A percentile compares a stretch with the other conserved stretches of the same genome.
Conservation (phyloP, 768 basidiomycete genomes). For the Suillus alpinus region DNA sequence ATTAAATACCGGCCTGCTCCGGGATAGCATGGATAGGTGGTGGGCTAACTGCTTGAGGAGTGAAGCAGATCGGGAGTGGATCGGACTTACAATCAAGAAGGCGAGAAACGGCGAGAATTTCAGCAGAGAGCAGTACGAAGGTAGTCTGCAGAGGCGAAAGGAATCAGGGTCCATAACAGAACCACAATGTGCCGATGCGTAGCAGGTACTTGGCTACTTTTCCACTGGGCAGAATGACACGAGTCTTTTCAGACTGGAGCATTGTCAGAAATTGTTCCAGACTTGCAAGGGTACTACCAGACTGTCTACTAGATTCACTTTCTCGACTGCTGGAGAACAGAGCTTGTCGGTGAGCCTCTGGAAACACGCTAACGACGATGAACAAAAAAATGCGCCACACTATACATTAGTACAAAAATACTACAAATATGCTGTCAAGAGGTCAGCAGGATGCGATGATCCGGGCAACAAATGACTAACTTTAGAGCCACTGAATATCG, state of each 20-base stretch:
- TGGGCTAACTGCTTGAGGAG: slow-evolving; percentile 74
- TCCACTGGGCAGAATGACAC: background rate
- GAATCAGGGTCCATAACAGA: slow-evolving; percentile 34
- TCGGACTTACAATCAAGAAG: slow-evolving; percentile 46
- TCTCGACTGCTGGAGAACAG: background rate
- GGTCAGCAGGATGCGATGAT: background rate
- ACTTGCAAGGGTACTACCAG: background rate
- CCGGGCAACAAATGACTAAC: background rate
- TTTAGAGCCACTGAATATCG: background rate
- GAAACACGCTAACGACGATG: background rate
- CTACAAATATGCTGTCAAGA: slow-evolving; percentile 1
- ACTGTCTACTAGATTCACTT: background rate
- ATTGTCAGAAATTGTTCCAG: background rate
- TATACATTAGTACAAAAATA: slow-evolving; percentile 3
- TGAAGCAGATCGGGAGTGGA: slow-evolving; percentile 54
- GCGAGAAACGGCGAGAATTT: slow-evolving; percentile 50
- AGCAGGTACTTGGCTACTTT: background rate
- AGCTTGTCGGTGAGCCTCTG: background rate
- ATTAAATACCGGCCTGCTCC: slow-evolving; percentile 47
- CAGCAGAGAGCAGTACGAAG: slow-evolving; percentile 56
- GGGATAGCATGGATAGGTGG: slow-evolving; percentile 71
- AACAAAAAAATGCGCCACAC: background rate
- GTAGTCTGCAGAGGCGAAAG: slow-evolving; percentile 41
- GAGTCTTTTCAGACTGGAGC: background rate
- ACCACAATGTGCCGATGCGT: background rate